Conservation (phyloP, 768 basidiomycete species). For the Fomitopsis pulvina region DNA sequence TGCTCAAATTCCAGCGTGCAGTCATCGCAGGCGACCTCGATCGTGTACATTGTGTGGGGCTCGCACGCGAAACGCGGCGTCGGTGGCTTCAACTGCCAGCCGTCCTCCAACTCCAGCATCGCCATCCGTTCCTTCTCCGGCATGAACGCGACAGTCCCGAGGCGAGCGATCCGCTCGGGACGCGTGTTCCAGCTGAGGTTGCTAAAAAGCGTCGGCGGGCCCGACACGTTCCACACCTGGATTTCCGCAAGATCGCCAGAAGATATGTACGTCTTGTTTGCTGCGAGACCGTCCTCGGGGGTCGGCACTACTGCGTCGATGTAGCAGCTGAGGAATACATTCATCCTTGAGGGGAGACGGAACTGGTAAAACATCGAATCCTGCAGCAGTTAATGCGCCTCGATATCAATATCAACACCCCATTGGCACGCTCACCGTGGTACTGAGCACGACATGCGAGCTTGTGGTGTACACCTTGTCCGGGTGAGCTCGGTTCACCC, state of each 20-base stretch:
- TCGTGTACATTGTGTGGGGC: neutral
- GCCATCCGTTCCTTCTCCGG: neutral
- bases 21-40: neutral
- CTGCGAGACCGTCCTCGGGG: neutral
- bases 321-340: neutral
- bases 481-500: neutral
- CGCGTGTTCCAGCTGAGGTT: slow-evolving; percentile 3
- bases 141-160: neutral
- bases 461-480: neutral
- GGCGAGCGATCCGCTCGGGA: neutral
- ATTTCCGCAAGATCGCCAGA: neutral
- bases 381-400: neutral
- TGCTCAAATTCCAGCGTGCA: slow-evolving; percentile 3
- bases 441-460: neutral
- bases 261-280: neutral
- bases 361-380: slow-evolving; percentile 2
- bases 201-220: neutral
- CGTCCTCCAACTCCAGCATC: neutral
- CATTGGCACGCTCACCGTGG: neutral
- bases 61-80: slow-evolving; percentile 1
- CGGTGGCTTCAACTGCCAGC: neutral
- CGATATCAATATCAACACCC: neutral
- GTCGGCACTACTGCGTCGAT: neutral
- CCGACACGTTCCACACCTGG: slow-evolving; percentile 1
- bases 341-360: neutral